Conservation (phyloP, 257 asterid genomes). For the Jasminum sambac region DNA sequence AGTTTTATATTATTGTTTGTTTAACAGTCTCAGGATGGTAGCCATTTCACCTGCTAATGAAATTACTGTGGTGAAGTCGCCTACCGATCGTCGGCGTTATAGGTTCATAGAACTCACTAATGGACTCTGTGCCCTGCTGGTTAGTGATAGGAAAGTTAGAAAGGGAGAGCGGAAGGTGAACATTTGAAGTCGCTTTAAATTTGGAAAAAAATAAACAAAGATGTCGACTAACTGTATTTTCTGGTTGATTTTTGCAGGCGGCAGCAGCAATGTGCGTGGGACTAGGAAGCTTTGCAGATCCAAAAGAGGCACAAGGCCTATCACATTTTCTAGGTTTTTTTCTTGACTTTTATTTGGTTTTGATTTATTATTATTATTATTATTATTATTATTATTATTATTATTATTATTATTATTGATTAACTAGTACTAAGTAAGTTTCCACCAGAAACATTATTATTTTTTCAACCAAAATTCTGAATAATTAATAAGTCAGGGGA, state of each 20-base stretch:
- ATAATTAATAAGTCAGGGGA: no score
- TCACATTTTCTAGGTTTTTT: conserved; percentile 87
- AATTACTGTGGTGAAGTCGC: background rate
- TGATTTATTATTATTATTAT: background rate
- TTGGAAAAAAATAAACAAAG: background rate
- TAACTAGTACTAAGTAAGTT: background rate
- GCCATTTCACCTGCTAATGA: no score
- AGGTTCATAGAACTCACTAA: conserved; percentile 74
- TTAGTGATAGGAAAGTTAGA: conserved; percentile 61
- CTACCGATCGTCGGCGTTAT: conserved; percentile 71
- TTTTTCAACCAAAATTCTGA: background rate
- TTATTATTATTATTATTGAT: no score
- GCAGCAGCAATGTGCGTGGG: conserved; percentile 96
- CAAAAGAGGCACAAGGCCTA: conserved; percentile 92
- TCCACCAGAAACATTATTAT: no score
- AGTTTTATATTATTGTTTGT: no score
- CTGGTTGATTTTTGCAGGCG: conserved; percentile 52
- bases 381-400: no score
- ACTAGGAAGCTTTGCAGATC: conserved; percentile 90
- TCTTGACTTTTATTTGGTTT: background rate
- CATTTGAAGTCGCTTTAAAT: conserved; percentile 40
- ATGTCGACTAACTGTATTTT: background rate
- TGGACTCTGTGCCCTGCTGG: conserved; percentile 85
- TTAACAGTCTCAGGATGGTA: no score
- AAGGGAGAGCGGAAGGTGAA: conserved; percentile 41